Evolutionary conservation across 2,329 filamentous ascomycete genomes (phyloP), one percentile per base, ranked within the genome.

Genomic region (Epicoccum sorghinum): DNA sequence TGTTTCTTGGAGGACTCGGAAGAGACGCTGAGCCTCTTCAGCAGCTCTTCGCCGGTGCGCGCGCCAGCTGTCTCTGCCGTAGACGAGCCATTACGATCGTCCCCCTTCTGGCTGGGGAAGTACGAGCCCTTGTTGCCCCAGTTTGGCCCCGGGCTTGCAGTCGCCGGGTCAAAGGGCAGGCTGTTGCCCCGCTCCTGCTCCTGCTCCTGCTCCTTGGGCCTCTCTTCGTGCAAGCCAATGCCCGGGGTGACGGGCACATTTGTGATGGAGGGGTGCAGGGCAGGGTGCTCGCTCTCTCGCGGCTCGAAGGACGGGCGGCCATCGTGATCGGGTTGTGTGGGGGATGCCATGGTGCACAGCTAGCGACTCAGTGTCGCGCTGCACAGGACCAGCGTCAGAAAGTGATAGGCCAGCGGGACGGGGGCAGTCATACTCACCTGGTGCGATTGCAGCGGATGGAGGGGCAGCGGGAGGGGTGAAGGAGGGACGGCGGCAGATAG

Each of bases 11-110:
- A 66, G 7, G 60, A 59, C 47, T 62, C 75, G 68, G 50, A 58
- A 1, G 75, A 66, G 23, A 83, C 68, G 62, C 82, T 84, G 58
- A 85, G 64, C n/a, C 81, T 80, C 46, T 79, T 78, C 39, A 85
- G 69, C 33, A 85, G 67, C 32, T 85, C 82, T 50, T 79, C 77
- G 12, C 77, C 78, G 3, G 78, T 77, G 38, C 71, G 74, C 33
- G 77, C 78, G 52, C 78, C 79, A 41, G 74, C 77, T 12, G 75
- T 77, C 23, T 73, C 74, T 46, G 81, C 74, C 4, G 75, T 69
- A 3, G 77, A 74, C 23, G 75, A 78, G 59, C 53, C 52, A 3
- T 62, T 57, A 7, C 58, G 44, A 38, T 57, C 61, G 4, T 65
- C 51, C 7, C 32, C 52, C 40, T 69, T 55, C 44, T 65, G 61